Evolutionary conservation across 441 rosid genomes (phyloP).

Genomic region (Breynia disticha): DNA sequence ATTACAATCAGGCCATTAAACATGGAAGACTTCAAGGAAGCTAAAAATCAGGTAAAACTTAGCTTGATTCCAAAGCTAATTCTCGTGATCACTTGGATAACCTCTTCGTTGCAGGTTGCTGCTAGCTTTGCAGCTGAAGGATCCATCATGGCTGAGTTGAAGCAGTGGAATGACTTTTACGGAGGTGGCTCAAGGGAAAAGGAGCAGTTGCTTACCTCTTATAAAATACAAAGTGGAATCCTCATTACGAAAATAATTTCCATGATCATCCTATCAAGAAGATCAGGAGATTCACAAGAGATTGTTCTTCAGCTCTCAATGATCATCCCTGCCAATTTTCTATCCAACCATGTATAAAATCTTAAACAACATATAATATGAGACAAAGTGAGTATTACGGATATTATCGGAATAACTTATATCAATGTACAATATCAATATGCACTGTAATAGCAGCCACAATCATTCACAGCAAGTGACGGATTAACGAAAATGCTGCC

Average conservation of each 20-base stretch:
- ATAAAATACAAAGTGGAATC: conserved; percentile 11
- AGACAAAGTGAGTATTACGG: too few species aligned
- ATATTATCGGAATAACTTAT: not conserved
- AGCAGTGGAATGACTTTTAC: conserved; percentile 75
- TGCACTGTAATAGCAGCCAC: conserved; percentile 14
- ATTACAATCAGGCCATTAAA: conserved; percentile 56
- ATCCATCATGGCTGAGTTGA: conserved; percentile 63
- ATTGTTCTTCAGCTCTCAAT: too few species aligned
- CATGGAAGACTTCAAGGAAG: conserved; percentile 57
- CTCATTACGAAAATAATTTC: not conserved
- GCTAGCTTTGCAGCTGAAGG: conserved; percentile 72
- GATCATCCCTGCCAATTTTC: too few species aligned
- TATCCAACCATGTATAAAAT: too few species aligned
- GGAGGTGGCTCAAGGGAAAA: conserved; percentile 88
- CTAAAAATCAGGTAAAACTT: conserved; percentile 65
- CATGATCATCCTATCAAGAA: too few species aligned
- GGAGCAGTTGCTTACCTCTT: conserved; percentile 70
- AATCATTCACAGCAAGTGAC: conserved; percentile 5
- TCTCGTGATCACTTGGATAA: too few species aligned
- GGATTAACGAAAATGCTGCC: conserved; percentile 12
- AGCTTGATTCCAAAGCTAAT: too few species aligned
- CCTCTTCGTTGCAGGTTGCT: conserved; percentile 38
- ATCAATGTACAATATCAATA: conserved; percentile 19
- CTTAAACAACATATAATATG: too few species aligned
- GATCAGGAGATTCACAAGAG: not conserved